Evolutionary conservation across 139 green algal genomes (phyloP).

Genomic region (Helicosporidium sp.): DNA sequence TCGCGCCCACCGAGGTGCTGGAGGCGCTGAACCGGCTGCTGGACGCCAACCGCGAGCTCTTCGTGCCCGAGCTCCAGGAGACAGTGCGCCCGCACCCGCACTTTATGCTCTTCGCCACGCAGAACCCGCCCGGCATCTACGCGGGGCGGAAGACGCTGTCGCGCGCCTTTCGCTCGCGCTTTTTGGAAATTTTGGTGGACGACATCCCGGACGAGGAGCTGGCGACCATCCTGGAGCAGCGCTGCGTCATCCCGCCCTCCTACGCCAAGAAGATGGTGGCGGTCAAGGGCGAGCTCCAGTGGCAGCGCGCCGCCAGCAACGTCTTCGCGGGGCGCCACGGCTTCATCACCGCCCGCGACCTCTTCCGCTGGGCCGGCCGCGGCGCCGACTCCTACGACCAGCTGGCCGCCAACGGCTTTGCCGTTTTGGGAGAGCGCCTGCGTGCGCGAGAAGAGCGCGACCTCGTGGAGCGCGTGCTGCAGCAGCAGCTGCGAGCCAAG

Average conservation of each 20-base stretch:
- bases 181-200: conserved; percentile 94
- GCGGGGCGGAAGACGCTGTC: conserved; percentile 69
- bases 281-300: conserved; percentile 80
- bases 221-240: conserved; percentile 58
- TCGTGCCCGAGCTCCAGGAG: conserved; percentile 87
- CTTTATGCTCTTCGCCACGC: conserved; percentile 98
- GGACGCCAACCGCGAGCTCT: conserved; percentile 96
- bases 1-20: conserved; percentile 80
- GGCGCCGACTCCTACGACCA: conserved; percentile 61
- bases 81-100: conserved; percentile 78
- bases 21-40: conserved; percentile 95
- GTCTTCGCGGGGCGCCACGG: conserved; percentile 83
- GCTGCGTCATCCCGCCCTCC: conserved; percentile 32
- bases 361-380: conserved; percentile 80
- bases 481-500: conserved; percentile 36
- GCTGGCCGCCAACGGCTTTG: conserved; percentile 70
- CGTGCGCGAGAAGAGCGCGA: conserved; percentile 43
- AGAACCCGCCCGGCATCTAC: conserved; percentile 82
- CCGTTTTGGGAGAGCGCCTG: conserved; percentile 79
- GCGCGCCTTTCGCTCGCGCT: conserved; percentile 67
- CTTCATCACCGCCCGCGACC: conserved; percentile 88
- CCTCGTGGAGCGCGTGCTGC: conserved; percentile 51
- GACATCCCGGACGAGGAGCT: conserved; percentile 91
- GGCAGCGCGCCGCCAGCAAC: conserved; percentile 37
- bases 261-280: conserved; percentile 75